These are phyloP conservation scores for Fusarium penzigii DNA, from an alignment of 2,329 filamentous ascomycete species.

Conservation along the genomic window DNA sequence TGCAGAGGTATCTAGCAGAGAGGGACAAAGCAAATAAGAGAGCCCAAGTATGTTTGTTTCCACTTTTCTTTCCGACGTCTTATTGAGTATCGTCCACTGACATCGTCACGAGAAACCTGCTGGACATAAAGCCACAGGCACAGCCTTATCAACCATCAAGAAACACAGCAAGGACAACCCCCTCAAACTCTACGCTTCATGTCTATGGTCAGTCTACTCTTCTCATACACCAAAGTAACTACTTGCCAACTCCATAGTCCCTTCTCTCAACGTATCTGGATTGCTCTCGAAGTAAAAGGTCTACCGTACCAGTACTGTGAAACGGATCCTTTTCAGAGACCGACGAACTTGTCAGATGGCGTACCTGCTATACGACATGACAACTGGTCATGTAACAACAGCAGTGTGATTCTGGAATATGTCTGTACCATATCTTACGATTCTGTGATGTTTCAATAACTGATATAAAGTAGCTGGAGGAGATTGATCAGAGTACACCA, in stretches of 20 bases:
- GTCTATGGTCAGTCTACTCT: slow-evolving; percentile 65
- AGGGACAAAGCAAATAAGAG: slow-evolving; percentile 68
- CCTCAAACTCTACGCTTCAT: slow-evolving; percentile 78
- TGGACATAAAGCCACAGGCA: slow-evolving; percentile 71
- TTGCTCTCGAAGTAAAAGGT: slow-evolving; percentile 77
- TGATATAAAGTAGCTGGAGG: slow-evolving; percentile 61
- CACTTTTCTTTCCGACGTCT: no score
- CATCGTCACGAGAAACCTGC: slow-evolving; percentile 58
- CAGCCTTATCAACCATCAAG: slow-evolving; percentile 67
- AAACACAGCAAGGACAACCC: slow-evolving; percentile 70
- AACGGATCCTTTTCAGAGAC: slow-evolving; percentile 77
- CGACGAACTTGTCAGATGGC: slow-evolving; percentile 71
- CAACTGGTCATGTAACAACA: slow-evolving; percentile 82
- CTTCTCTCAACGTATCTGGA: slow-evolving; percentile 88
- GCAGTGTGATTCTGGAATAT: slow-evolving; percentile 82
- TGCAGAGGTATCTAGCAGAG: slow-evolving; percentile 65
- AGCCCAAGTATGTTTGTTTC: slow-evolving; percentile 26
- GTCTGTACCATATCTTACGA: slow-evolving; percentile 44
- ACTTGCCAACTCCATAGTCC: slow-evolving; percentile 50
- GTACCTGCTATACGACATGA: slow-evolving; percentile 78
- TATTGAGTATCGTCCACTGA: not conserved
- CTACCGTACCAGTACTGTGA: slow-evolving; percentile 85
- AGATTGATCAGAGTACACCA: slow-evolving; percentile 60
- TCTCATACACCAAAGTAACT: no score
- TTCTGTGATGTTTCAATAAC: not conserved